Evolutionary conservation across 371 early-diverging fungal genomes (phyloP).

Genomic region (Mucor irregularis): DNA sequence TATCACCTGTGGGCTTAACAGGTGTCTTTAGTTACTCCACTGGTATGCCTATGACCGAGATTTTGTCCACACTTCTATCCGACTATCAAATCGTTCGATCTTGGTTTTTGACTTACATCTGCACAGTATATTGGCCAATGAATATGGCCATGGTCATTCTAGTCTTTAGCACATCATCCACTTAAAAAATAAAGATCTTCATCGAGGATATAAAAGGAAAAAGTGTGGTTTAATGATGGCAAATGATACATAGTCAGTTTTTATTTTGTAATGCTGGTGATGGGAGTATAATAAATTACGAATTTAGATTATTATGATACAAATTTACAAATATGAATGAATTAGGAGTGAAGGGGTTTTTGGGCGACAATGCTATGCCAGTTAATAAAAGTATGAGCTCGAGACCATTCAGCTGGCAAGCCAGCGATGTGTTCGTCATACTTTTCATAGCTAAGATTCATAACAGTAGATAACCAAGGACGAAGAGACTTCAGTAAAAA

Average conservation of each 20-base stretch:
- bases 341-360: constrained; percentile 26
- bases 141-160: constrained; percentile 59
- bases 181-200: not conserved
- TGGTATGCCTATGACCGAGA: constrained; percentile 22
- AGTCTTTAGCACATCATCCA: constrained; percentile 26
- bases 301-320: not conserved
- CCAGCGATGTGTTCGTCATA: constrained; percentile 31
- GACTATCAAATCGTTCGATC: constrained; percentile 64
- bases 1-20: constrained; percentile 60
- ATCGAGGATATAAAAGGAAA: too few species aligned
- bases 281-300: too few species aligned
- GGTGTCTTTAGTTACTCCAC: constrained; percentile 24
- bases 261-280: too few species aligned
- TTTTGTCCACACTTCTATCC: constrained; percentile 40
- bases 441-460: constrained; percentile 30
- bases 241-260: too few species aligned
- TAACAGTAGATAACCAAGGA: constrained; percentile 39
- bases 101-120: constrained; percentile 63
- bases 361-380: constrained; percentile 50
- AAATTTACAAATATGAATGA: not conserved
- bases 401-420: constrained; percentile 41
- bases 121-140: constrained; percentile 68
- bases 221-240: too few species aligned
- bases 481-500: constrained; percentile 35
- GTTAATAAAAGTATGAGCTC: constrained; percentile 38